These are phyloP conservation scores for Xylaria hypoxylon DNA, from an alignment of 2,329 filamentous ascomycete species.

Conservation along the genomic window DNA sequence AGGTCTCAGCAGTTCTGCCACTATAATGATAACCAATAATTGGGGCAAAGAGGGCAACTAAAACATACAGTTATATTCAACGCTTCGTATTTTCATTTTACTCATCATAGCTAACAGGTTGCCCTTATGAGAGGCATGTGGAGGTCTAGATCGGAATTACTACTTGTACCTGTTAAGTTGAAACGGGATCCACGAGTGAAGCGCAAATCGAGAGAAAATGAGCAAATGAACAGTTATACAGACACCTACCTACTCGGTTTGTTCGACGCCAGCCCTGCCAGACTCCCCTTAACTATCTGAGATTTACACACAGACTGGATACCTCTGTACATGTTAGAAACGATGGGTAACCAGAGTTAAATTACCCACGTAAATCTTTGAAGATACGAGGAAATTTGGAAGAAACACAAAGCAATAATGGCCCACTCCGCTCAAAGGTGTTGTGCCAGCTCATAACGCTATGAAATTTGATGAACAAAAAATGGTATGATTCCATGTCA, in stretches of 20 bases:
- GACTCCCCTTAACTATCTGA: no score
- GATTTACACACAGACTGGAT: no score
- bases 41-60: neutral
- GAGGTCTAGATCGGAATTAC: neutral
- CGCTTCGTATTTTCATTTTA: neutral
- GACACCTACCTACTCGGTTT: no score
- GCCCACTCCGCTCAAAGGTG: no score
- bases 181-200: neutral
- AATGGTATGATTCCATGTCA: slow-evolving; percentile 18
- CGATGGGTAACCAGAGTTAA: no score
- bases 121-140: neutral
- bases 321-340: no score
- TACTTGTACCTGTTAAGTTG: neutral
- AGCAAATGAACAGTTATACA: no score
- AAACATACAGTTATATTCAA: neutral
- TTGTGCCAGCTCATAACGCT: neutral
- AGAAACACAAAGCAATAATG: no score
- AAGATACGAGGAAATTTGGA: no score
- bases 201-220: neutral
- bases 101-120: neutral
- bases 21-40: neutral
- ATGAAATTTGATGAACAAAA: neutral
- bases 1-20: neutral
- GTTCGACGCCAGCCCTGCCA: no score
- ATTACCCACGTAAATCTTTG: neutral